Conservation (phyloP, 768 basidiomycete genomes). For the Mycena leptocephala region DNA sequence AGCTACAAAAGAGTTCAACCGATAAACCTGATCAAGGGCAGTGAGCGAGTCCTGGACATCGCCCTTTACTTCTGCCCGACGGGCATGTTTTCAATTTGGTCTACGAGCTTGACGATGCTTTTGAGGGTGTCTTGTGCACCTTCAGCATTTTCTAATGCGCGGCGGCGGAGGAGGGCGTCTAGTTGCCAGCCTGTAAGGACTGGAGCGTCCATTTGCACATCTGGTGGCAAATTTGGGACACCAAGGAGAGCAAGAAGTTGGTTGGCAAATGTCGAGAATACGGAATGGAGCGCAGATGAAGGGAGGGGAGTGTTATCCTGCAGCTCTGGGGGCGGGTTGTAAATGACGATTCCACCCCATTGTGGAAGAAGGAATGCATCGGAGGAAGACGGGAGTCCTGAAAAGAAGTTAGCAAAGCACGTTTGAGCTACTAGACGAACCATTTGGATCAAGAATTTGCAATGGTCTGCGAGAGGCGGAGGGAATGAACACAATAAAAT, state of each 20-base stretch:
- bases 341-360: conserved; percentile 91
- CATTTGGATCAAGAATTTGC: conserved; percentile 70
- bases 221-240: conserved; percentile 73
- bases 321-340: conserved; percentile 67
- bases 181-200: conserved; percentile 84
- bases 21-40: conserved; percentile 80
- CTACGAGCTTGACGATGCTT: conserved; percentile 89
- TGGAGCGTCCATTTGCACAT: conserved; percentile 49
- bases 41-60: conserved; percentile 81
- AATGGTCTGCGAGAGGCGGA: conserved; percentile 80
- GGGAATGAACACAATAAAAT: conserved; percentile 94
- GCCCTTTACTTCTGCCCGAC: conserved; percentile 82
- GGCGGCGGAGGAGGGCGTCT: conserved; percentile 80
- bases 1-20: background rate
- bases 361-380: conserved; percentile 92
- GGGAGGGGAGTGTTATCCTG: conserved; percentile 56
- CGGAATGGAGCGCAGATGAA: conserved; percentile 59
- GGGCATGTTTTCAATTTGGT: conserved; percentile 94
- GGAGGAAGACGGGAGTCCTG: conserved; percentile 66
- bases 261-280: conserved; percentile 76
- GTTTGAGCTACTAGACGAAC: conserved; percentile 41
- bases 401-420: conserved; percentile 3
- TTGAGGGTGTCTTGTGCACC: conserved; percentile 81
- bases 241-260: conserved; percentile 91
- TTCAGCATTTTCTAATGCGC: conserved; percentile 78